Base-by-base conservation (phyloP, 495 filamentous ascomycete genomes). In the Penicillium paxilli region DNA sequence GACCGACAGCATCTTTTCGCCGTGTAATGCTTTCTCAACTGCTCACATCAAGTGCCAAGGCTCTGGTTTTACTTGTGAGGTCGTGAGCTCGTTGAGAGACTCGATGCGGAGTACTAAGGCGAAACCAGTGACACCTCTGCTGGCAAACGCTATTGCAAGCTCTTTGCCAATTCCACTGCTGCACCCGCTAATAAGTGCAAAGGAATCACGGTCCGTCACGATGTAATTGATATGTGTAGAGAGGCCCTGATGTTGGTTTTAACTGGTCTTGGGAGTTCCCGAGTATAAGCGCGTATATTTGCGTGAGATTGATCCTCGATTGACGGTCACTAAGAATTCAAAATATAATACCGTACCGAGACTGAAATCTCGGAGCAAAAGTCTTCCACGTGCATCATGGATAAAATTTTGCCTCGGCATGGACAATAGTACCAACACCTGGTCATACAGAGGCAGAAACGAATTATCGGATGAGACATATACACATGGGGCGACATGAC, bases 121-220 rank as follows among this genome's bases (percentile, higher is more conserved):
- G 23, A 60, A 50, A 28, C 56, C 58, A 16, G 48, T 55, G 22
- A 60, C 44, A 2, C 58, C 58, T 26, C 44, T 44, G 22, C 5
- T 19, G 30, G 58, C 58, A 56, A 60, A 60, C 10, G 49, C 23
- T 40, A 49, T 55, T 20, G 58, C 58, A 12, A 60, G 44, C 26
- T 55, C 33, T 45, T 56, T 60, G 10, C 58, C 58, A 17, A 55
- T 55, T 0, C 58, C 58, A 19, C 58, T 49, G 41, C 57, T 60
- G 28, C 57, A 60, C 10, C 57, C 57, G 1, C 52, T 60, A 17
- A 60, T 52, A 35, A 60, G 57, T 19, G 52, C 57, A 28, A 60
- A 60, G 19, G 17, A 40, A 40, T 40, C 35, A 40, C 35, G 35
- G 35, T 40, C 35, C 35, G 35, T 40, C 35, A 40, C n/a, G 35